Percentiles rank a stretch among this genome's conserved stretches.
Conservation (phyloP, 495 filamentous ascomycete genomes). For the Xylaria longipes region DNA sequence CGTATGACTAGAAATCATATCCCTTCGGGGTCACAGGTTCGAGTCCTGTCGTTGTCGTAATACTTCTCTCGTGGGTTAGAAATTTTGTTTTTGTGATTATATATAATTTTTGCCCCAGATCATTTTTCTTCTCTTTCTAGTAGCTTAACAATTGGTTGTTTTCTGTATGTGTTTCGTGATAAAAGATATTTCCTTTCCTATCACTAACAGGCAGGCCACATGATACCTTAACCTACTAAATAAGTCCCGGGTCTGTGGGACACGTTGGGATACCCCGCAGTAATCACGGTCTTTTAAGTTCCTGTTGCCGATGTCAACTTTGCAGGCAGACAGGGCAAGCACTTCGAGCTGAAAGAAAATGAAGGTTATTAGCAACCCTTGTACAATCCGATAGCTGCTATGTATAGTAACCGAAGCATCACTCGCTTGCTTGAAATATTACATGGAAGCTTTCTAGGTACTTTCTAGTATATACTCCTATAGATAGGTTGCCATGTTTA, state of each 20-base stretch:
- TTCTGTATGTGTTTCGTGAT: neutral
- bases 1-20: slow-evolving; percentile 32
- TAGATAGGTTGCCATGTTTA: neutral
- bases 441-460: neutral
- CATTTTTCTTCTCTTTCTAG: neutral
- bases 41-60: slow-evolving; percentile 29
- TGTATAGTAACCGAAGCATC: neutral
- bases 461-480: neutral
- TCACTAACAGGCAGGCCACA: too few relatives aligned
- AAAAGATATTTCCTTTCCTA: neutral
- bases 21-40: slow-evolving; percentile 32
- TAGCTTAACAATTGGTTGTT: neutral
- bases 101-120: neutral
- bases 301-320: slow-evolving; percentile 8
- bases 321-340: neutral
- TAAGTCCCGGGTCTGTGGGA: neutral
- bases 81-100: neutral
- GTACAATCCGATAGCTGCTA: neutral
- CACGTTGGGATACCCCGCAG: neutral
- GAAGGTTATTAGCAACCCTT: neutral
- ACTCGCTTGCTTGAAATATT: neutral
- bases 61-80: neutral
- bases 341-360: neutral
- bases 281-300: neutral
- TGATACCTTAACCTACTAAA: too few relatives aligned